Evolutionary conservation across 768 basidiomycete species (phyloP).

Genomic region (Leccinum uliginosum): DNA sequence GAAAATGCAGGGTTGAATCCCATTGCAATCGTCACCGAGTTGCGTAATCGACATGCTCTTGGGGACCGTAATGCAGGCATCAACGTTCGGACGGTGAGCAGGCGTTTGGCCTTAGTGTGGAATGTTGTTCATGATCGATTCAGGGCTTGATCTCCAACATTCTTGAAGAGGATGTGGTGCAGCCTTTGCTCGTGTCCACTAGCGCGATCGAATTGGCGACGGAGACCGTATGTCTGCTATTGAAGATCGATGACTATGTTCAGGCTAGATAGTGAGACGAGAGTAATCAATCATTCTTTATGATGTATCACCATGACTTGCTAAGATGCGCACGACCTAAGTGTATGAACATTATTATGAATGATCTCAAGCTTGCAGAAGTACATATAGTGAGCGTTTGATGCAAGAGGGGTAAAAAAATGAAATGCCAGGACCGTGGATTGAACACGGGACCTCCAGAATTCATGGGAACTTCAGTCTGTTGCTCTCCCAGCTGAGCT

Average conservation of each 20-base stretch:
- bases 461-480: conserved; percentile 54
- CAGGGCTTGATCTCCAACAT: conserved; percentile 97
- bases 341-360: neutral
- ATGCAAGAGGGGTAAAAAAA: conserved; percentile 6
- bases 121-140: conserved; percentile 6
- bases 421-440: conserved; percentile 67
- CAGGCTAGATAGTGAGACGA: conserved; percentile 55
- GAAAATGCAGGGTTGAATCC: conserved; percentile 99
- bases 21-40: conserved; percentile 95
- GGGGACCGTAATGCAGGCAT: conserved; percentile 96
- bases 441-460: conserved; percentile 80
- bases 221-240: conserved; percentile 92
- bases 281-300: neutral
- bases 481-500: conserved; percentile 76
- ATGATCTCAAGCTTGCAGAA: neutral
- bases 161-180: conserved; percentile 94
- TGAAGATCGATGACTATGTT: conserved; percentile 95
- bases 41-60: conserved; percentile 93
- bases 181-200: conserved; percentile 91
- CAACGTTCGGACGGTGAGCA: conserved; percentile 89
- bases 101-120: neutral
- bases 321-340: neutral
- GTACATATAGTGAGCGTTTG: neutral
- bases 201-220: conserved; percentile 94
- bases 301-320: neutral